Percentiles rank a stretch among this genome's conserved stretches.
These are phyloP conservation scores for Chrysoporthe austroafricana DNA, from an alignment of 2,329 filamentous ascomycete genomes.

Conservation along the genomic window DNA sequence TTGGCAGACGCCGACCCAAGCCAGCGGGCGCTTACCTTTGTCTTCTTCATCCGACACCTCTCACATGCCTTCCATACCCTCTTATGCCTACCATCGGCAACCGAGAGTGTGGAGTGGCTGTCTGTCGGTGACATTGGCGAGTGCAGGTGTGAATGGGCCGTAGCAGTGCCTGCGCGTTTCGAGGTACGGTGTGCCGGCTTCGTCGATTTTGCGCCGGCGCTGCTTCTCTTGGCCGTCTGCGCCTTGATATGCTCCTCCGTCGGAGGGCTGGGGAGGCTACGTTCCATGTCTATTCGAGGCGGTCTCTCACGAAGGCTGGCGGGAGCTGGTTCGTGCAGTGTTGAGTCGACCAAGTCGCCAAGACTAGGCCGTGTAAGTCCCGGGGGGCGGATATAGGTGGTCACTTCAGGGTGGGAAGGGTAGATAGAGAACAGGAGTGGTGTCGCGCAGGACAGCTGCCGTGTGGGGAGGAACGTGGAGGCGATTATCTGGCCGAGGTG, in stretches of 20 bases:
- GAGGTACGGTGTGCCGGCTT: slow-evolving; percentile 56
- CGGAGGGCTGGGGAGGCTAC: slow-evolving; percentile 56
- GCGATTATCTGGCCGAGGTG: background rate
- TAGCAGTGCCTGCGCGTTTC: slow-evolving; percentile 53
- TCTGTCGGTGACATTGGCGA: slow-evolving; percentile 42
- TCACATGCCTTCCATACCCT: slow-evolving; percentile 70
- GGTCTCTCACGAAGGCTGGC: background rate
- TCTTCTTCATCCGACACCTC: slow-evolving; percentile 71
- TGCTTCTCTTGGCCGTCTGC: slow-evolving; percentile 42
- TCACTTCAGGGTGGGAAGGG: too few species aligned
- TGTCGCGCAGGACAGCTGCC: background rate
- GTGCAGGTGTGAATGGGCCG: slow-evolving; percentile 41
- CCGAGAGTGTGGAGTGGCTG: slow-evolving; percentile 43
- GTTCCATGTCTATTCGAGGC: slow-evolving; percentile 44
- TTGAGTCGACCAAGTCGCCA: background rate
- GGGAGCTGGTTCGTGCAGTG: background rate
- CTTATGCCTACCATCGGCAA: slow-evolving; percentile 62
- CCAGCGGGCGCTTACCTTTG: slow-evolving; percentile 57
- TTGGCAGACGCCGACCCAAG: background rate
- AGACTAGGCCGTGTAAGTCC: too few species aligned
- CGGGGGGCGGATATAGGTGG: too few species aligned
- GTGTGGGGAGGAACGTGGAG: background rate
- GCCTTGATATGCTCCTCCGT: slow-evolving; percentile 49
- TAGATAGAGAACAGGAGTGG: too few species aligned
- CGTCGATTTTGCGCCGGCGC: slow-evolving; percentile 49